Conservation (phyloP, 1,284 basidiomycete genomes). For the Ganoderma meredithae region DNA sequence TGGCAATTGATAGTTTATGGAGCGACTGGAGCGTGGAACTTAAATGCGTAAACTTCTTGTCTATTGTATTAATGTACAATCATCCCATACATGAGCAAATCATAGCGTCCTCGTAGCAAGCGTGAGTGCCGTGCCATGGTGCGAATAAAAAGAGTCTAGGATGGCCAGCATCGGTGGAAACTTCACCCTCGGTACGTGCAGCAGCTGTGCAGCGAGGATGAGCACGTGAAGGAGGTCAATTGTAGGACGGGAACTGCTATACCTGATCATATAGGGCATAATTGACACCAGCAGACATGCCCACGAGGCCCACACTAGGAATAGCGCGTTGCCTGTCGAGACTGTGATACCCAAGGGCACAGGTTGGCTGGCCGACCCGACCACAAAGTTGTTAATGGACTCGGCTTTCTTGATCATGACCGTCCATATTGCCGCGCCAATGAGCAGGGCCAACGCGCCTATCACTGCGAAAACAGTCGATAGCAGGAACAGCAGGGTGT, state of each 20-base stretch:
- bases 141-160: slow-evolving; percentile 3
- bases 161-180: slow-evolving; percentile 26
- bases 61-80: slow-evolving; percentile 23
- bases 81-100: slow-evolving; percentile 29
- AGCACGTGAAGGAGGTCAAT: slow-evolving; percentile 8
- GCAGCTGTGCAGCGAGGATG: slow-evolving; percentile 50
- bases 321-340: slow-evolving; percentile 66
- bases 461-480: slow-evolving; percentile 70
- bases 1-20: background rate
- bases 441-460: slow-evolving; percentile 67
- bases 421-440: slow-evolving; percentile 80
- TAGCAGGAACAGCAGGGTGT: slow-evolving; percentile 69
- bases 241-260: slow-evolving; percentile 12
- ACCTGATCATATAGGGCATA: slow-evolving; percentile 77
- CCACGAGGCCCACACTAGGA: slow-evolving; percentile 75
- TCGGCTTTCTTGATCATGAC: slow-evolving; percentile 71
- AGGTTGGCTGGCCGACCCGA: slow-evolving; percentile 46
- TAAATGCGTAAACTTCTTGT: slow-evolving; percentile 6
- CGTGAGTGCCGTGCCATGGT: slow-evolving; percentile 14
- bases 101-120: slow-evolving; percentile 24
- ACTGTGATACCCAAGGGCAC: slow-evolving; percentile 67
- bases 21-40: background rate
- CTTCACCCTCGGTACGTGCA: slow-evolving; percentile 73
- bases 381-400: slow-evolving; percentile 60
- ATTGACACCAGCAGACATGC: slow-evolving; percentile 67